These are phyloP conservation scores for Stromatinia cepivora DNA, from an alignment of 2,329 filamentous ascomycete genomes.

Conservation along the genomic window DNA sequence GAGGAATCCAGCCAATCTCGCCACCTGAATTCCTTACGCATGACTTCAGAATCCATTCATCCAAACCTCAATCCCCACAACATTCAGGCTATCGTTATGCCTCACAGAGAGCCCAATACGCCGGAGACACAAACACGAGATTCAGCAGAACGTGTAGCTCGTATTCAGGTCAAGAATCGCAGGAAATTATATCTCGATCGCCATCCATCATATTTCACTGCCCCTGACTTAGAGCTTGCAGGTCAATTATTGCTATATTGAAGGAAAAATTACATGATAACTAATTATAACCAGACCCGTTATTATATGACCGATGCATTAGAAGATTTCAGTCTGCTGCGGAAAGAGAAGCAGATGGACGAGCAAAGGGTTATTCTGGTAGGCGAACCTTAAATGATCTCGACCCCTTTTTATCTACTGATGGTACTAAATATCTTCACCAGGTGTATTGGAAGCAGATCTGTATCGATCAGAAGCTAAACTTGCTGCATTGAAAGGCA, in stretches of 20 bases:
- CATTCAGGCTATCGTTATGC: constrained; percentile 29
- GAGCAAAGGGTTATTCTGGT: constrained; percentile 42
- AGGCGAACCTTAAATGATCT: neutral
- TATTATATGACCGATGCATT: constrained; percentile 42
- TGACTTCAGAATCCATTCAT: constrained; percentile 19
- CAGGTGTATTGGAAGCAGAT: constrained; percentile 41
- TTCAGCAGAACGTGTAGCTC: constrained; percentile 29
- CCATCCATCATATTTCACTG: constrained; percentile 41
- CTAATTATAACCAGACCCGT: constrained; percentile 38
- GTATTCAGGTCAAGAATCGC: constrained; percentile 40
- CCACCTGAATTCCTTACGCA: constrained; percentile 7
- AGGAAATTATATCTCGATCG: constrained; percentile 41
- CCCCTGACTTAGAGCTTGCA: constrained; percentile 41
- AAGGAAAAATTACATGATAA: constrained; percentile 1
- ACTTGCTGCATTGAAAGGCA: constrained; percentile 36
- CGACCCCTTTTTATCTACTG: neutral
- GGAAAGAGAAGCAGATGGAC: constrained; percentile 42
- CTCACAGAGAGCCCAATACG: constrained; percentile 33
- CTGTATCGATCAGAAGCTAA: constrained; percentile 42
- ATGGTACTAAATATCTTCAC: constrained; percentile 4
- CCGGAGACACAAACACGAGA: constrained; percentile 20
- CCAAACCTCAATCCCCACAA: constrained; percentile 16
- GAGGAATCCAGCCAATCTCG: constrained; percentile 6
- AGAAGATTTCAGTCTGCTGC: constrained; percentile 40
- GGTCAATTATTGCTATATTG: constrained; percentile 29